Conservation (phyloP, 306 rosid genomes). For the Pterocarpus macrocarpus region DNA sequence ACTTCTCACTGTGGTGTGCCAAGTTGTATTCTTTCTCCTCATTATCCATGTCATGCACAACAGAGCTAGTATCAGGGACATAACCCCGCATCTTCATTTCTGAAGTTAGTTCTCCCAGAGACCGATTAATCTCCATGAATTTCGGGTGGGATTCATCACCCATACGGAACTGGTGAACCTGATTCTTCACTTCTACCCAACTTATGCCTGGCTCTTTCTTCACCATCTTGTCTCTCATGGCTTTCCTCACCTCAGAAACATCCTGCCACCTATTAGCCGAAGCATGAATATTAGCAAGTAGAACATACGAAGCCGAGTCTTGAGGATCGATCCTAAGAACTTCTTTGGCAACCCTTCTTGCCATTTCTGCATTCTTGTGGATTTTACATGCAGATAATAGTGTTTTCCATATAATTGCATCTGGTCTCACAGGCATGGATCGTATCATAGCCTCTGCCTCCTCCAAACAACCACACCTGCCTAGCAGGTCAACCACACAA, state of each 20-base stretch:
- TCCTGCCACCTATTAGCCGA: constrained; percentile 82
- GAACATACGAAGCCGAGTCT: constrained; percentile 80
- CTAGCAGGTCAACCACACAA: constrained; percentile 84
- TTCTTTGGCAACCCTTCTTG: constrained; percentile 75
- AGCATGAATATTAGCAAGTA: constrained; percentile 83
- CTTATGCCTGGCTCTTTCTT: constrained; percentile 88
- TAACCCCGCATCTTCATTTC: constrained; percentile 86
- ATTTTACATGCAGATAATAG: constrained; percentile 85
- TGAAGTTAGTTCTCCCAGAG: constrained; percentile 71
- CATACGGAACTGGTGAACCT: constrained; percentile 72
- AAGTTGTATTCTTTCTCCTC: constrained; percentile 88
- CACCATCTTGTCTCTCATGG: constrained; percentile 74
- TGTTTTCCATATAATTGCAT: constrained; percentile 88
- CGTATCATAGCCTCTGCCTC: constrained; percentile 83
- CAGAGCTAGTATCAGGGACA: constrained; percentile 75
- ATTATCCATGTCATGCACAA: constrained; percentile 86
- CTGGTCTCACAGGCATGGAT: constrained; percentile 84
- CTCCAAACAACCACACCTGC: constrained; percentile 83
- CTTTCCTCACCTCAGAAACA: constrained; percentile 77
- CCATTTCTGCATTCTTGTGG: constrained; percentile 83
- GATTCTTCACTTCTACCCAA: constrained; percentile 85
- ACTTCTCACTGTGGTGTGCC: constrained; percentile 86
- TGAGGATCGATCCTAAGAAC: constrained; percentile 78
- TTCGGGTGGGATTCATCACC: constrained; percentile 72
- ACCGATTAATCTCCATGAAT: constrained; percentile 63